Evolutionary conservation across 441 rosid genomes (phyloP).

Genomic region (Arabidopsis lyrata): DNA sequence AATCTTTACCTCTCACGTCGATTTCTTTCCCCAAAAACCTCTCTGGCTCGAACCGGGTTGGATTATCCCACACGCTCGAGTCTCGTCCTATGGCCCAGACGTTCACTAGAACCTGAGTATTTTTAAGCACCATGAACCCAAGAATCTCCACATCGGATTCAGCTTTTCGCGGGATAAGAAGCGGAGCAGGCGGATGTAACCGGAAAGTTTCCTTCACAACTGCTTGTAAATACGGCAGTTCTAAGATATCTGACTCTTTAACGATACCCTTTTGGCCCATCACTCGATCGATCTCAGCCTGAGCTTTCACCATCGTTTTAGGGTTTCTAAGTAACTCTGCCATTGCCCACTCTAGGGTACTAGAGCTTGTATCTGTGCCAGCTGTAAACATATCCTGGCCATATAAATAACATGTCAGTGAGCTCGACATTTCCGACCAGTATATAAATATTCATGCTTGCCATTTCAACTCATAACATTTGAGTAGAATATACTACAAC

Average conservation of each 20-base stretch:
- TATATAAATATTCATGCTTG: background rate
- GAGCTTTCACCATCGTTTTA: constrained; percentile 18
- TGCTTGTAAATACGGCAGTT: constrained; percentile 26
- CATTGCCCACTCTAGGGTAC: constrained; percentile 73
- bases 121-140: constrained; percentile 46
- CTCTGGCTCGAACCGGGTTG: constrained; percentile 51
- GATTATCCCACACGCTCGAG: constrained; percentile 50
- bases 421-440: background rate
- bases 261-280: constrained; percentile 19
- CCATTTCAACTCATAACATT: background rate
- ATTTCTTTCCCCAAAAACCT: constrained; percentile 49
- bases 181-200: constrained; percentile 48
- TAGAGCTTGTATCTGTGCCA: constrained; percentile 62
- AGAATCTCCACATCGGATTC: constrained; percentile 39
- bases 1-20: constrained; percentile 51
- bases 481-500: background rate
- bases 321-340: constrained; percentile 53
- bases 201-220: constrained; percentile 39
- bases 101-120: constrained; percentile 52
- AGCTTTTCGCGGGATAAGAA: constrained; percentile 38
- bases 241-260: constrained; percentile 25
- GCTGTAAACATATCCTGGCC: constrained; percentile 48
- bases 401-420: background rate
- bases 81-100: constrained; percentile 65
- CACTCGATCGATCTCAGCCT: constrained; percentile 21